phyloP scores from a whole-genome alignment of 2,329 filamentous ascomycete genomes.

The Aaosphaeria pasadenensis region DNA sequence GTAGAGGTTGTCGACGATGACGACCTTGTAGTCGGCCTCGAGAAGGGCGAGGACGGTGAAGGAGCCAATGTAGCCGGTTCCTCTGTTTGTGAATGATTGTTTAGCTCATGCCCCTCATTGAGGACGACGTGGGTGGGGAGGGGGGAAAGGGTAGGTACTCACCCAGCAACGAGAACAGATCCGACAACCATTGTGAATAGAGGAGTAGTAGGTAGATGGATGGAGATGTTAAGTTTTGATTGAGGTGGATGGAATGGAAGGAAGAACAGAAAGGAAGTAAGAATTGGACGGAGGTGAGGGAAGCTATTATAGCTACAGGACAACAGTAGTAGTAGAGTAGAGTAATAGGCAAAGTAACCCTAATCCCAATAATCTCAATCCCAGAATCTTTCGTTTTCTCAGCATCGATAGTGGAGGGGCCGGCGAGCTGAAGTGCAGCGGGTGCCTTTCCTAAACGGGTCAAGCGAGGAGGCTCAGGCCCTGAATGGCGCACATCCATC shows the following conservation, averaged over 20 bases:
- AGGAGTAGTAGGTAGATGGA: background rate
- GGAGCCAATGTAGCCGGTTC: slow-evolving; percentile 98
- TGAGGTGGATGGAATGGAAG: background rate
- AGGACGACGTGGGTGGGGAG: background rate
- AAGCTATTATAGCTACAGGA: background rate
- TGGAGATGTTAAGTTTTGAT: background rate
- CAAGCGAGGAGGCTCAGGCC: no score
- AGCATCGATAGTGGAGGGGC: no score
- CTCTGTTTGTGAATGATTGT: slow-evolving; percentile 53
- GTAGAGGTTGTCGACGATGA: slow-evolving; percentile 95
- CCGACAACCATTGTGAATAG: slow-evolving; percentile 65
- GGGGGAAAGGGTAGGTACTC: slow-evolving; percentile 20
- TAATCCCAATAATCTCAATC: no score
- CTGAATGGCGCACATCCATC: no score
- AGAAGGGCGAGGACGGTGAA: slow-evolving; percentile 93
- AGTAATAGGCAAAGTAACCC: no score
- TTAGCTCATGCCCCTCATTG: background rate
- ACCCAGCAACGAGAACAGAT: slow-evolving; percentile 92
- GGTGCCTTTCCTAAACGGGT: no score
- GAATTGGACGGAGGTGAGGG: background rate
- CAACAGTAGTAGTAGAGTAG: no score
- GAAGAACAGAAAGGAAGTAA: background rate
- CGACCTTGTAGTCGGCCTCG: slow-evolving; percentile 90
- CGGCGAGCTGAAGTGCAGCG: no score
- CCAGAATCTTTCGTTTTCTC: no score